Percentiles rank a stretch among this genome's conserved stretches.
Evolutionary conservation across 768 basidiomycete genomes (phyloP).

Genomic region (Pleurotus djamor): DNA sequence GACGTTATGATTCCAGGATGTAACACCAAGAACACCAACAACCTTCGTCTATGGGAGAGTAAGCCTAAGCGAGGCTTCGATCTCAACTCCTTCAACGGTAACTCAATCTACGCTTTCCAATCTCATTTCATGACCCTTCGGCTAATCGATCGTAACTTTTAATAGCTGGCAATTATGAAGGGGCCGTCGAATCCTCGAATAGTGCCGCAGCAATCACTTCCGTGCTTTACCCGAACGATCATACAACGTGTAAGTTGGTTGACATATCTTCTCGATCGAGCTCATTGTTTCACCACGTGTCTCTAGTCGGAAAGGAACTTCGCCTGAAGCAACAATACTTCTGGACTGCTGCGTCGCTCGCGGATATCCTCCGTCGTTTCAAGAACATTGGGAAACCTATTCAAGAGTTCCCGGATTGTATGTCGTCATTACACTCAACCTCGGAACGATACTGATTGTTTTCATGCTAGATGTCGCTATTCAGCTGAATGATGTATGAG

Average conservation of each 20-base stretch:
- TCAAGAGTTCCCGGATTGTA: constrained; percentile 79
- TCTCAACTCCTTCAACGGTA: constrained; percentile 92
- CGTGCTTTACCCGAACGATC: constrained; percentile 96
- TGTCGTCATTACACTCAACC: constrained; percentile 17
- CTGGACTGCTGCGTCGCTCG: constrained; percentile 86
- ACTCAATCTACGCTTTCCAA: constrained; percentile 6
- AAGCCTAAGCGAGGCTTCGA: constrained; percentile 92
- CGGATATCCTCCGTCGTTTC: constrained; percentile 91
- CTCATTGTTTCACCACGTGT: not conserved
- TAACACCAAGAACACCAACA: constrained; percentile 83
- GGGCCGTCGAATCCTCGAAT: constrained; percentile 83
- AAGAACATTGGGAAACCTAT: constrained; percentile 85
- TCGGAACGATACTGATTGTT: constrained; percentile 4
- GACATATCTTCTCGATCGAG: not conserved
- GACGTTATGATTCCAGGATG: constrained; percentile 93
- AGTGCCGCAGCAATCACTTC: constrained; percentile 92
- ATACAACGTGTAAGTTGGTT: constrained; percentile 35
- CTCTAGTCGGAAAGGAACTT: constrained; percentile 76
- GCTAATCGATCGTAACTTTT: not conserved
- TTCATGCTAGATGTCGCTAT: constrained; percentile 70
- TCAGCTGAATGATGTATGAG: constrained; percentile 84
- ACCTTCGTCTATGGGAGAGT: constrained; percentile 82
- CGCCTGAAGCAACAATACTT: constrained; percentile 97
- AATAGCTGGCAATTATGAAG: constrained; percentile 89
- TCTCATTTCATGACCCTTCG: not conserved